Evolutionary conservation across 345 rosid species (phyloP).

Genomic region (Crucihimalaya himalaica): DNA sequence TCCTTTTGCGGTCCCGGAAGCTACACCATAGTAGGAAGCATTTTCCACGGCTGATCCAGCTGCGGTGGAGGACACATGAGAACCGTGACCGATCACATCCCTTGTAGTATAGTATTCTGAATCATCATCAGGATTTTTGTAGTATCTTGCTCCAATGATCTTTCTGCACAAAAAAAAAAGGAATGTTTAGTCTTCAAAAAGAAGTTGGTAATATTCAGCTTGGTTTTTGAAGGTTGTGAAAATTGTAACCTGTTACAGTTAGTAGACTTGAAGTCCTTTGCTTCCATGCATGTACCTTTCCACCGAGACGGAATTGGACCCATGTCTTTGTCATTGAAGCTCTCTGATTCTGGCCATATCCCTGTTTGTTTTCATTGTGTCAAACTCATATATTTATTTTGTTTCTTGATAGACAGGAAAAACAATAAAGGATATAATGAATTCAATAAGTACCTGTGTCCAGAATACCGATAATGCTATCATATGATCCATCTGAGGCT

Average conservation of each 20-base stretch:
- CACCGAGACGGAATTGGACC: conserved; percentile 61
- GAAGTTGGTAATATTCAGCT: neutral
- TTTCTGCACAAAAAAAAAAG: conserved; percentile 52
- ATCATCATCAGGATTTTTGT: conserved; percentile 42
- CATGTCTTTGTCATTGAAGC: conserved; percentile 68
- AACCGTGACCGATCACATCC: conserved; percentile 76
- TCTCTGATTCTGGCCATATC: conserved; percentile 87
- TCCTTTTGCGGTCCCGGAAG: conserved; percentile 70
- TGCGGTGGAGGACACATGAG: conserved; percentile 71
- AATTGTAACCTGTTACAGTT: conserved; percentile 63
- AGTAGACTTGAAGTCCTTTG: conserved; percentile 49
- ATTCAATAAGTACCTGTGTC: conserved; percentile 57
- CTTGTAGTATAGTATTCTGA: conserved; percentile 50
- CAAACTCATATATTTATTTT: neutral
- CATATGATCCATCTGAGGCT: conserved; percentile 44
- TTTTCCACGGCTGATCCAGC: conserved; percentile 62
- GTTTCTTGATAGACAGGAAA: neutral
- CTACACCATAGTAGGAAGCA: conserved; percentile 79
- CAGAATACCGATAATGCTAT: conserved; percentile 63
- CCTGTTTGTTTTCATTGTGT: conserved; percentile 45
- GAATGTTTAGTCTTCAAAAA: conserved; percentile 5
- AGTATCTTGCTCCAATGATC: conserved; percentile 79
- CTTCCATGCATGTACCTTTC: conserved; percentile 72
- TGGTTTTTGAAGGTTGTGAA: neutral
- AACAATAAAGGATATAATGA: neutral